Evolutionary conservation across 2,329 filamentous ascomycete species (phyloP).

Genomic region (Alternaria sp.): DNA sequence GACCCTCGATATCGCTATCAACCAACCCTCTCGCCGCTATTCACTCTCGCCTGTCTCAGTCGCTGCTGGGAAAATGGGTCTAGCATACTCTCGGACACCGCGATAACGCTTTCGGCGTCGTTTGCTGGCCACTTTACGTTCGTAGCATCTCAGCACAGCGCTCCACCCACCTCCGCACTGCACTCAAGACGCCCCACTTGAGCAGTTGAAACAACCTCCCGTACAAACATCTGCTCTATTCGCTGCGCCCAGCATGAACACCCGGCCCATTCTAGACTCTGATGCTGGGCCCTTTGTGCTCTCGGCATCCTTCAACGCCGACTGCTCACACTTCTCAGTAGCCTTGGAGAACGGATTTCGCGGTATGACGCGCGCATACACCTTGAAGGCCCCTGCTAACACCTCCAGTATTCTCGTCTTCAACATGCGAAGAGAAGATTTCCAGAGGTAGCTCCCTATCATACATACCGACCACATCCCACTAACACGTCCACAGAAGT

Average conservation of each 20-base stretch:
- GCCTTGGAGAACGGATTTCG: slow-evolving; percentile 86
- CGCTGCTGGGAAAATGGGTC: slow-evolving; percentile 24
- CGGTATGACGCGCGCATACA: slow-evolving; percentile 61
- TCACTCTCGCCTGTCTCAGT: slow-evolving; percentile 14
- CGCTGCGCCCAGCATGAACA: slow-evolving; percentile 72
- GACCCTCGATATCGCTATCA: slow-evolving; percentile 10
- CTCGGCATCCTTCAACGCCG: slow-evolving; percentile 84
- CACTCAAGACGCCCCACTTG: slow-evolving; percentile 20
- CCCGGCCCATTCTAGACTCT: slow-evolving; percentile 81
- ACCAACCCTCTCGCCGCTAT: slow-evolving; percentile 5
- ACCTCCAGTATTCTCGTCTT: slow-evolving; percentile 39
- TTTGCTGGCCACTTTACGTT: slow-evolving; percentile 16
- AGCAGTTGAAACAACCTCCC: neutral
- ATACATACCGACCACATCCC: neutral
- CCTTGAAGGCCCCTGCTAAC: slow-evolving; percentile 16
- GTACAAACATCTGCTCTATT: neutral
- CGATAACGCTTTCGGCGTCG: slow-evolving; percentile 17
- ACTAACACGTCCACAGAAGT: slow-evolving; percentile 37
- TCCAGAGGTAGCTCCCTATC: slow-evolving; percentile 32
- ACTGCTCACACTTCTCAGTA: slow-evolving; percentile 84
- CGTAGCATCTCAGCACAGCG: slow-evolving; percentile 7
- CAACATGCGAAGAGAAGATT: slow-evolving; percentile 38
- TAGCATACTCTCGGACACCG: slow-evolving; percentile 29
- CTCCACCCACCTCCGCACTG: slow-evolving; percentile 12
- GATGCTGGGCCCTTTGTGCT: slow-evolving; percentile 76